Conservation (phyloP, 371 early-diverging fungal species). For the Apophysomyces sp. region DNA sequence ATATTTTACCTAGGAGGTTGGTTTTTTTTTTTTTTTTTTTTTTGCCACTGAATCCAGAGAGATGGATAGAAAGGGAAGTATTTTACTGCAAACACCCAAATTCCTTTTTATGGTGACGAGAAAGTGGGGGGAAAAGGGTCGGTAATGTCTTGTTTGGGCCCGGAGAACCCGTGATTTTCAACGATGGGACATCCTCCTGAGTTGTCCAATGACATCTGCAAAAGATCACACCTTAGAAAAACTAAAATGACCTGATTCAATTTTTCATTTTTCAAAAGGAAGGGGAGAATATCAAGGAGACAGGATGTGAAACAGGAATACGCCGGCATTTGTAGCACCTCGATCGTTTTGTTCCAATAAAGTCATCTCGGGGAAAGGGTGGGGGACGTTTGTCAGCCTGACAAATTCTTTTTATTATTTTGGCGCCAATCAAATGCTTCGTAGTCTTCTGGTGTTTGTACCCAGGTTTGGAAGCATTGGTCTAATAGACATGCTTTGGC, state of each 20-base stretch:
- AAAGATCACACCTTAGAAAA: neutral
- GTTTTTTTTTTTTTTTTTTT: too few relatives aligned
- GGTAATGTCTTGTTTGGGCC: too few relatives aligned
- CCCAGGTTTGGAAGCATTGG: conserved; percentile 54
- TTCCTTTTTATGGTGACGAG: too few relatives aligned
- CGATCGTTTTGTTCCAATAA: neutral
- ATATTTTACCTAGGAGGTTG: too few relatives aligned
- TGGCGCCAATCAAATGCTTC: conserved; percentile 11
- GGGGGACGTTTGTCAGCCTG: neutral
- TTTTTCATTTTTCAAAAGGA: neutral
- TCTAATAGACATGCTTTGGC: conserved; percentile 46
- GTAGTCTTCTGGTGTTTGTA: conserved; percentile 42
- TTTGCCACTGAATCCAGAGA: too few relatives aligned
- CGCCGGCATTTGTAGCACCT: neutral
- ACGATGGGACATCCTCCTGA: neutral
- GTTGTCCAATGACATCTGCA: neutral
- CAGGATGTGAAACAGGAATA: neutral
- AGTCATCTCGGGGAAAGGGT: neutral
- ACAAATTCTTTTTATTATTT: neutral
- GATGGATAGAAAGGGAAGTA: too few relatives aligned
- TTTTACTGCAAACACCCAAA: too few relatives aligned
- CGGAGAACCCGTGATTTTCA: too few relatives aligned
- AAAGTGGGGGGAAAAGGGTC: too few relatives aligned
- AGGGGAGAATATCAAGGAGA: neutral
- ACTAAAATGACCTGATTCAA: neutral